A percentile compares a stretch with the other conserved stretches of the same genome.
Conservation (phyloP, 495 filamentous ascomycete species). For the Beverwykella pulmonaria region DNA sequence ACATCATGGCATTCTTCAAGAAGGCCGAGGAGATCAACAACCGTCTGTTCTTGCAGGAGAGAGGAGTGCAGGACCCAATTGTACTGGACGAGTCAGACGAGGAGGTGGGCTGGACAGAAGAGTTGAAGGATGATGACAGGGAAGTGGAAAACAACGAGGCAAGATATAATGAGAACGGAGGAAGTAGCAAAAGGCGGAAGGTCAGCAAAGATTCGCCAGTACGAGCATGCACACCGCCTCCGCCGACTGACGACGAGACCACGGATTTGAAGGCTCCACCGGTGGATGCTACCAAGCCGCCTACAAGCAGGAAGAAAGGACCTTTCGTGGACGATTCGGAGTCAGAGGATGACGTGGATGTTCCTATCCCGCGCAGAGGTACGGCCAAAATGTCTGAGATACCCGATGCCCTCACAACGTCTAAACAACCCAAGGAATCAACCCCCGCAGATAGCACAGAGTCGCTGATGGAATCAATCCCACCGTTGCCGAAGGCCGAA, state of each 20-base stretch:
- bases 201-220: constrained; percentile 27
- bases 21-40: constrained; percentile 60
- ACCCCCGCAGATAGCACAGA: constrained; percentile 6
- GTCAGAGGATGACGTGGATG: constrained; percentile 56
- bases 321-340: constrained; percentile 73
- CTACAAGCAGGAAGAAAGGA: constrained; percentile 38
- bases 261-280: constrained; percentile 42
- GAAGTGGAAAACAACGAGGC: constrained; percentile 19
- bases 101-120: constrained; percentile 20
- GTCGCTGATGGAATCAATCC: constrained; percentile 5
- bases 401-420: not conserved
- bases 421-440: constrained; percentile 20
- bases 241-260: constrained; percentile 44
- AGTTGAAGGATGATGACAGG: not conserved
- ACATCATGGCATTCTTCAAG: constrained; percentile 81
- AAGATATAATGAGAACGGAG: constrained; percentile 56
- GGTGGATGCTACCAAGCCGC: constrained; percentile 21
- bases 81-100: constrained; percentile 40
- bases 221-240: constrained; percentile 35
- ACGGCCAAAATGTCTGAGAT: not conserved
- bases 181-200: constrained; percentile 53
- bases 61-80: constrained; percentile 45
- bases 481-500: constrained; percentile 55
- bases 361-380: constrained; percentile 21
- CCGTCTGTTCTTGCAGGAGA: constrained; percentile 47